Evolutionary conservation across 148 eudicot genomes (phyloP).

Genomic region (Fagopyrum esculentum): DNA sequence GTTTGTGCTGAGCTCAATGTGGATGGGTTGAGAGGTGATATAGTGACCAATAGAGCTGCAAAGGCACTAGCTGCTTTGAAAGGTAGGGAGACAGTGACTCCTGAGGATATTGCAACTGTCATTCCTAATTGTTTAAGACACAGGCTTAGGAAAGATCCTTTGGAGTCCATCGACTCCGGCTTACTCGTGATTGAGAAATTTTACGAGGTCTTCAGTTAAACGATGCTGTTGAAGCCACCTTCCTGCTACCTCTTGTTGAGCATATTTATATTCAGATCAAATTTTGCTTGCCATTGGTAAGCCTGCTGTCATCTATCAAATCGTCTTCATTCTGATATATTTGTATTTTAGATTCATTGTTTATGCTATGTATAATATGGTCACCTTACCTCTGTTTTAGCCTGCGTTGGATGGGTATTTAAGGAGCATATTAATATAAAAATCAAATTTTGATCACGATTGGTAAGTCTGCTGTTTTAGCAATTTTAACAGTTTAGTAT

Average conservation of each 20-base stretch:
- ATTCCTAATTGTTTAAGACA: conserved; percentile 93
- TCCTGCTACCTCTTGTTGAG: not conserved
- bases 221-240: not conserved
- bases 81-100: conserved; percentile 65
- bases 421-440: too few relatives aligned
- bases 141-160: conserved; percentile 88
- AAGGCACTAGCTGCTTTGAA: conserved; percentile 90
- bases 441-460: too few relatives aligned
- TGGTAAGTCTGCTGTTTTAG: too few relatives aligned
- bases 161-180: conserved; percentile 93
- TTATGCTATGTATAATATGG: too few relatives aligned
- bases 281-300: not conserved
- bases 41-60: conserved; percentile 88
- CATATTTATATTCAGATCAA: not conserved
- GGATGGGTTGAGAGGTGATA: conserved; percentile 93
- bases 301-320: too few relatives aligned
- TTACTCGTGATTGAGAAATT: conserved; percentile 89
- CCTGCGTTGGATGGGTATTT: too few relatives aligned
- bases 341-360: too few relatives aligned
- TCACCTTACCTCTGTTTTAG: too few relatives aligned
- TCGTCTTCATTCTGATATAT: too few relatives aligned
- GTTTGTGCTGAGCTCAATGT: conserved; percentile 92
- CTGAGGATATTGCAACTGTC: conserved; percentile 92
- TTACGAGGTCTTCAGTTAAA: conserved; percentile 75
- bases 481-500: too few relatives aligned